Percentiles rank a stretch among this genome's conserved stretches.
These are phyloP conservation scores for Hypoxylon fuscum DNA, from an alignment of 495 filamentous ascomycete species.

Conservation along the genomic window DNA sequence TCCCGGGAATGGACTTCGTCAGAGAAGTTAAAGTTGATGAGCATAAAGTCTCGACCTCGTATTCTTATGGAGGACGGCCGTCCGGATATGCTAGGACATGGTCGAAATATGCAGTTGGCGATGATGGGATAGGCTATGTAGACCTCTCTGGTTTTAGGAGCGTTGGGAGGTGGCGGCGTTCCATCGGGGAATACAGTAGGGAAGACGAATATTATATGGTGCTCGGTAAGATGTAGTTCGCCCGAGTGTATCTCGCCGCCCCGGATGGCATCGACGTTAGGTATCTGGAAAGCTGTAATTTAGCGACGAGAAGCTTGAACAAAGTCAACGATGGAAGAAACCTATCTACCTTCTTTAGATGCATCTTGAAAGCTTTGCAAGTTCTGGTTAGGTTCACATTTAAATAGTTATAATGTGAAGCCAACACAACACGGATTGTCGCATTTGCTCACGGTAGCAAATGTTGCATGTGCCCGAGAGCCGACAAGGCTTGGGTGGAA, in stretches of 20 bases:
- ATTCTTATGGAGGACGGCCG: constrained; percentile 85
- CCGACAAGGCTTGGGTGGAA: constrained; percentile 28
- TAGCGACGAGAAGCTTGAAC: constrained; percentile 16
- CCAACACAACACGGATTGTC: constrained; percentile 23
- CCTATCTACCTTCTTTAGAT: constrained; percentile 32
- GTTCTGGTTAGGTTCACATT: constrained; percentile 12
- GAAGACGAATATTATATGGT: constrained; percentile 43
- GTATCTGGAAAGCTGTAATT: constrained; percentile 31
- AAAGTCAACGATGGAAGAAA: background rate
- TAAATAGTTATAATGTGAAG: constrained; percentile 3
- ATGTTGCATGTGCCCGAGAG: constrained; percentile 23
- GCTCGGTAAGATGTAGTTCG: constrained; percentile 44
- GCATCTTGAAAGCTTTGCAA: constrained; percentile 22
- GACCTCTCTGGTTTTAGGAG: constrained; percentile 70
- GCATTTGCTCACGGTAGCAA: constrained; percentile 31
- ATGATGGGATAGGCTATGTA: constrained; percentile 97
- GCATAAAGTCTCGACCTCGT: constrained; percentile 90
- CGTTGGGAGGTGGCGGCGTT: constrained; percentile 32
- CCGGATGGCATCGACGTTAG: constrained; percentile 43
- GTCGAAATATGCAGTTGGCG: constrained; percentile 73
- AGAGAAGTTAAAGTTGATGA: constrained; percentile 87
- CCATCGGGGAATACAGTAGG: constrained; percentile 26
- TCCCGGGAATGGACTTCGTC: constrained; percentile 79
- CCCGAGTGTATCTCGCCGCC: constrained; percentile 45
- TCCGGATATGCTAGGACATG: constrained; percentile 73